phyloP scores from a whole-genome alignment of 805 yeast genomes.

The Myxozyma monticola region DNA sequence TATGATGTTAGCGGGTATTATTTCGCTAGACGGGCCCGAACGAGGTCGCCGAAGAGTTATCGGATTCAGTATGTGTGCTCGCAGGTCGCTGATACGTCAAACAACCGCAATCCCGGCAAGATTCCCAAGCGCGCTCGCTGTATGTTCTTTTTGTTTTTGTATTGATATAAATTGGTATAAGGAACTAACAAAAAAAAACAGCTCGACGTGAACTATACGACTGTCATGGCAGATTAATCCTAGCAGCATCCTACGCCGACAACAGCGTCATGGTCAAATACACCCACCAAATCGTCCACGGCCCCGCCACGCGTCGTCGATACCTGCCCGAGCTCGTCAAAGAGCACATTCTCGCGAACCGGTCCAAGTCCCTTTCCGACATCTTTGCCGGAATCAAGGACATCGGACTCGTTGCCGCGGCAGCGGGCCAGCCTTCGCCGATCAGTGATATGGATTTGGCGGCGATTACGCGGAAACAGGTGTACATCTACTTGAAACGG shows the following conservation, averaged over 20 bases:
- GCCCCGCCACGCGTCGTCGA: constrained; percentile 22
- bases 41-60: constrained; percentile 19
- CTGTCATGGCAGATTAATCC: constrained; percentile 27
- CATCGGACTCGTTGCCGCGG: constrained; percentile 8
- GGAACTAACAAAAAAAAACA: too few relatives aligned
- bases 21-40: constrained; percentile 26
- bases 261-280: constrained; percentile 21
- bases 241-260: constrained; percentile 20
- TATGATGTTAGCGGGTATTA: constrained; percentile 22
- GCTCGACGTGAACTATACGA: constrained; percentile 21
- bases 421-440: background rate
- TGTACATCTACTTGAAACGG: constrained; percentile 18
- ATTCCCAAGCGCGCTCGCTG: constrained; percentile 22
- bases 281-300: constrained; percentile 24
- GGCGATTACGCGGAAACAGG: constrained; percentile 23
- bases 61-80: constrained; percentile 29
- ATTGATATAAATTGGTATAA: background rate
- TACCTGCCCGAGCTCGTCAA: constrained; percentile 25
- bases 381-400: constrained; percentile 15
- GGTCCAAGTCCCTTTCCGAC: constrained; percentile 16
- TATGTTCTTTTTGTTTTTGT: background rate
- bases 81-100: constrained; percentile 29
- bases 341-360: constrained; percentile 12
- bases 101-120: constrained; percentile 11
- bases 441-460: constrained; percentile 5